phyloP scores from a whole-genome alignment of 768 basidiomycete species.

The Mycena crocata region DNA sequence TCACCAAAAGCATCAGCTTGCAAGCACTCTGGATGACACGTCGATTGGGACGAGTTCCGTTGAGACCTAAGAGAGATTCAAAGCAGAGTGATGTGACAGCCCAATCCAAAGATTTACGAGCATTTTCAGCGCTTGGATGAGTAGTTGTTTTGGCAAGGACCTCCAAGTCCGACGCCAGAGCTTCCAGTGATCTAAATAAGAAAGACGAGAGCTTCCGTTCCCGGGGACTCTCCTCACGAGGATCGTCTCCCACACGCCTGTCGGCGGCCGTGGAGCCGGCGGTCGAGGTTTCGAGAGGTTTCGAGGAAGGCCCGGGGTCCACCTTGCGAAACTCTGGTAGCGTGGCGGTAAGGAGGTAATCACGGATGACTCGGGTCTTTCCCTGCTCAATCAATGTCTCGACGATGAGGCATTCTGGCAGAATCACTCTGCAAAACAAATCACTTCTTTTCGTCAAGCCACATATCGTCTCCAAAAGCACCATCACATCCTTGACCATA shows the following conservation, averaged over 20 bases:
- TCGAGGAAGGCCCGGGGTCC: background rate
- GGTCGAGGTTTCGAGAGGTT: slow-evolving; percentile 4
- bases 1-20: slow-evolving; percentile 54
- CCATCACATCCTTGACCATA: slow-evolving; percentile 69
- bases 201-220: slow-evolving; percentile 74
- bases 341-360: slow-evolving; percentile 75
- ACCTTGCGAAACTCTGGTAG: slow-evolving; percentile 57
- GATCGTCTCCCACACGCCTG: slow-evolving; percentile 13
- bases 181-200: slow-evolving; percentile 71
- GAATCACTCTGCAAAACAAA: slow-evolving; percentile 58
- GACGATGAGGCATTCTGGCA: slow-evolving; percentile 79
- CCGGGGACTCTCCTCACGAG: slow-evolving; percentile 54
- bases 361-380: slow-evolving; percentile 68
- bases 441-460: slow-evolving; percentile 60
- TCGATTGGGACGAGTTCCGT: slow-evolving; percentile 70
- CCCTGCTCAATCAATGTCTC: slow-evolving; percentile 69
- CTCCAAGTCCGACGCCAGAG: slow-evolving; percentile 62
- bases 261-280: slow-evolving; percentile 14
- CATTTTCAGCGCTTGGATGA: slow-evolving; percentile 68
- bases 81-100: slow-evolving; percentile 75
- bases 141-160: slow-evolving; percentile 40
- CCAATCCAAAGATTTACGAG: slow-evolving; percentile 77
- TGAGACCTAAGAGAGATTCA: slow-evolving; percentile 72
- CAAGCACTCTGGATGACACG: slow-evolving; percentile 74
- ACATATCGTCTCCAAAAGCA: slow-evolving; percentile 74